A percentile compares a stretch with the other conserved stretches of the same genome.
Conservation (phyloP, 306 rosid genomes). For the Myrica gale region DNA sequence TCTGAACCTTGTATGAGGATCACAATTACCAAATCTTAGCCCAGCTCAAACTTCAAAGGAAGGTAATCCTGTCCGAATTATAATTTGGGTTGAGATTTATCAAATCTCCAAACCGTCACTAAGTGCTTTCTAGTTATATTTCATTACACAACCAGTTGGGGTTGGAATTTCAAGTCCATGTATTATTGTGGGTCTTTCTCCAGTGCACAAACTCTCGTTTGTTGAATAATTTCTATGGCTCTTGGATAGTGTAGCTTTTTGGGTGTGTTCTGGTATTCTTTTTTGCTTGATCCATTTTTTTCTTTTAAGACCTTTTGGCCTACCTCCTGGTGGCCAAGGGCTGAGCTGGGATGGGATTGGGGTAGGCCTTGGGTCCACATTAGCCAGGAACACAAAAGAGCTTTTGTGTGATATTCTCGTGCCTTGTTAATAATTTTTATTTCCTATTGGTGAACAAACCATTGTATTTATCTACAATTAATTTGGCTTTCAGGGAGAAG, state of each 20-base stretch:
- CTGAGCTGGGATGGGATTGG: not conserved
- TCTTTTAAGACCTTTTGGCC: not conserved
- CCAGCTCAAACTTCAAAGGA: not conserved
- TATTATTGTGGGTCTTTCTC: not conserved
- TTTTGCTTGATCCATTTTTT: not conserved
- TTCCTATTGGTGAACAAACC: constrained; percentile 3
- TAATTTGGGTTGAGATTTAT: not conserved
- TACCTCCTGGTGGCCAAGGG: not conserved
- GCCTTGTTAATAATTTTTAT: not conserved
- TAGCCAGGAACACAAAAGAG: not conserved
- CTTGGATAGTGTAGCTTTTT: not conserved
- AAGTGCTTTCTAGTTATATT: not conserved
- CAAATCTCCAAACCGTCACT: not conserved
- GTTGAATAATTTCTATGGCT: not conserved
- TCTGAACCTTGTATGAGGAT: constrained; percentile 1
- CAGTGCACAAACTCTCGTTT: not conserved
- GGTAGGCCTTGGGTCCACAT: not conserved
- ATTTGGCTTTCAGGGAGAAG: constrained; percentile 78
- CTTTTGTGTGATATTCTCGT: not conserved
- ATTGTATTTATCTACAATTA: constrained; percentile 24
- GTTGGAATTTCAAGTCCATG: not conserved
- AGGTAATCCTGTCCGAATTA: not conserved
- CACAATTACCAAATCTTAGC: not conserved
- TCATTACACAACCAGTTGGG: not conserved
- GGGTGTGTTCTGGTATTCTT: not conserved